Conservation (phyloP, 139 green algal species). For the Zygnema cylindricum region DNA sequence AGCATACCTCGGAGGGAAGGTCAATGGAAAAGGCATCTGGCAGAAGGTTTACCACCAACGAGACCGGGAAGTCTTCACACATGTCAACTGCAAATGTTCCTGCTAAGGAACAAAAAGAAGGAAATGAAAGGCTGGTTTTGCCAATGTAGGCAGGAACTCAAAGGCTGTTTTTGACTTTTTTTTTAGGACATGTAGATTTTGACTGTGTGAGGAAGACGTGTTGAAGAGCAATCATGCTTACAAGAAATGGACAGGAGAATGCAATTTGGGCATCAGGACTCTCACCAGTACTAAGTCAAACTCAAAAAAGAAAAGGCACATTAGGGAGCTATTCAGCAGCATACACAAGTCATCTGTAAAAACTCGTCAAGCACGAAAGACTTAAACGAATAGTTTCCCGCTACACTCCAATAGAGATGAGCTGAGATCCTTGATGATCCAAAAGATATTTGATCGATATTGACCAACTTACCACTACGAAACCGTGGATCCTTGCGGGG, state of each 20-base stretch:
- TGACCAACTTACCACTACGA: not conserved
- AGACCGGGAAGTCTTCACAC: not conserved
- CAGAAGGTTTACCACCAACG: not conserved
- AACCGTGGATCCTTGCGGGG: not conserved
- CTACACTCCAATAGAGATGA: not conserved
- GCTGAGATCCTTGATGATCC: not conserved
- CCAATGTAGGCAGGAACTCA: too few species aligned
- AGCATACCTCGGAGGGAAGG: not conserved
- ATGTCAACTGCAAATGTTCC: constrained; percentile 6
- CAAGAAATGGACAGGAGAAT: too few species aligned
- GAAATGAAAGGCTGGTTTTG: too few species aligned
- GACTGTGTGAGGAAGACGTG: too few species aligned
- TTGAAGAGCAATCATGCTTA: too few species aligned
- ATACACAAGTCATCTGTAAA: too few species aligned
- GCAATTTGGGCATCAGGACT: too few species aligned
- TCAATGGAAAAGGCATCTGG: not conserved
- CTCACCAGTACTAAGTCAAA: not conserved
- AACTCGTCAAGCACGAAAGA: not conserved
- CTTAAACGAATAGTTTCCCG: not conserved
- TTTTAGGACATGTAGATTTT: too few species aligned
- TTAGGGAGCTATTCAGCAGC: too few species aligned
- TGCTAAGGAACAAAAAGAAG: too few species aligned
- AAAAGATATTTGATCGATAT: not conserved
- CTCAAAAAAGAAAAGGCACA: not conserved
- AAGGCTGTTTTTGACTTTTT: too few species aligned